Evolutionary conservation across 2,329 filamentous ascomycete genomes (phyloP), one percentile per base, ranked within the genome.

Genomic region (Parastagonospora nodorum): DNA sequence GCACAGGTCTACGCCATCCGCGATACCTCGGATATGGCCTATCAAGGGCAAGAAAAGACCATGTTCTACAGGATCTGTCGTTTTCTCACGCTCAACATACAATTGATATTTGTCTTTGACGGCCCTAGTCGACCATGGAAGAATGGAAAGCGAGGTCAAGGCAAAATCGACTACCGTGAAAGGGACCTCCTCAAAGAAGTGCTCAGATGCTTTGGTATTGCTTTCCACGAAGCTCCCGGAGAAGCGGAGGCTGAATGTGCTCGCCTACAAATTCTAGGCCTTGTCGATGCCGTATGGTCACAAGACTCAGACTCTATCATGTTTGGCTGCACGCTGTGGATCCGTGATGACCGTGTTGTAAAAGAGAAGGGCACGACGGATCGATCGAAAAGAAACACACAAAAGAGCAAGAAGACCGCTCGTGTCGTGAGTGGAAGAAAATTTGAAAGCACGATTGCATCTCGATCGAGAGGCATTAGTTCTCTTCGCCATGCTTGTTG

Each of bases 91-190:
- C 71, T 80, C 5, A 76, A 81, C 12, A 78, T 85, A 5, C 75
- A 81, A 35, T 72, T 80, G 1, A 57, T 84, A 6, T 83, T 84
- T 48, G 77, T 85, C 2, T 83, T 82, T 53, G 82, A 84, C 49
- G 81, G 82, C 1, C 71, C 78, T 8, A 74, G 77, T 12, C 77
- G 69, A 49, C 71, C 73, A 1, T 61, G 67, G 63, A 75, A 78
- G 55, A 57, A 70, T 11, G 63, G 66, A 8, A 55, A 71, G 35
- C 42, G 58, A 30, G 60, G 64, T 0, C 67, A 66, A 10, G 57
- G 63, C 2, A 64, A 55, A n/a, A 56, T 77, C 14, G 65, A 76
- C 16, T 67, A 66, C 38, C 54, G 75, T 10, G 50, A 63, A 44
- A 63, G 67, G 11, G 55, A 58, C 32, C 48, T 74, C 6, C 51